Conservation (phyloP, 176 grass and related monocot species). For the Phyllostachys edulis region DNA sequence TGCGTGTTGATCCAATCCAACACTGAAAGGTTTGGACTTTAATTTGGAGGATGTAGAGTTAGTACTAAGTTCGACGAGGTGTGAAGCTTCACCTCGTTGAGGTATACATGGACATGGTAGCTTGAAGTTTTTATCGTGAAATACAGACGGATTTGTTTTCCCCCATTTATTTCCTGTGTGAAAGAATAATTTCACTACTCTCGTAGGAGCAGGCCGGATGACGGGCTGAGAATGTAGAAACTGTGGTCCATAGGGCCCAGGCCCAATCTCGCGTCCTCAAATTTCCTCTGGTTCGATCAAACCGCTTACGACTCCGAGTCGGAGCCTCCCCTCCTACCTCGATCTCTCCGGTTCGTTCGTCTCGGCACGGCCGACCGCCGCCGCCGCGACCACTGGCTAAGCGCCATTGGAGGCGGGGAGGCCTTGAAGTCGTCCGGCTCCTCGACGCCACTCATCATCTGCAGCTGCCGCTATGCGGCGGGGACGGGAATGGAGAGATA, state of each 20-base stretch:
- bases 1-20: background rate
- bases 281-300: background rate
- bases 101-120: background rate
- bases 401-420: background rate
- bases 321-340: background rate
- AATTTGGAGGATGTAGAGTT: background rate
- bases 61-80: background rate
- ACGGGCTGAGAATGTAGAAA: background rate
- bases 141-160: background rate
- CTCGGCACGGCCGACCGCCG: background rate
- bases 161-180: background rate
- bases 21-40: background rate
- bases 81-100: slow-evolving; percentile 1
- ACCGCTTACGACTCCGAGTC: background rate
- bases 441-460: background rate
- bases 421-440: background rate
- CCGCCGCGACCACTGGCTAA: background rate
- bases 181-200: background rate
- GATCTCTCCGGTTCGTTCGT: background rate
- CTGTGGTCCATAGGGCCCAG: background rate
- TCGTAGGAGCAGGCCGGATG: background rate
- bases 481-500: background rate
- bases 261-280: background rate
- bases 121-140: background rate
- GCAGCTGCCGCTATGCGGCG: too few species aligned